A percentile compares a stretch with the other conserved stretches of the same genome.
Conservation (phyloP, 371 early-diverging fungal species). For the Cokeromyces recurvatus region DNA sequence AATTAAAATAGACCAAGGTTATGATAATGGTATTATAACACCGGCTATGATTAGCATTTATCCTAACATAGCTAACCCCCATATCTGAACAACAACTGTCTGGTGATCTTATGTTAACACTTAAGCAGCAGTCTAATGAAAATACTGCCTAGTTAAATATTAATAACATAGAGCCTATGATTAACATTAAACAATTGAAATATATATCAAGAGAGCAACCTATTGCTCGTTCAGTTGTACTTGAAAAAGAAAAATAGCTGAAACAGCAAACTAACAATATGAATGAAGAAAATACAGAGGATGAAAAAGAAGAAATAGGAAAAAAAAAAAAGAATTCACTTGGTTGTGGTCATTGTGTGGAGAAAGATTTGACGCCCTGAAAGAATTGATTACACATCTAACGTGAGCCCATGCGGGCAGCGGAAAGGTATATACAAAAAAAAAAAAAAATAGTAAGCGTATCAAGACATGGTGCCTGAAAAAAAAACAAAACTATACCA, state of each 20-base stretch:
- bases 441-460: too few relatives aligned
- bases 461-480: too few relatives aligned
- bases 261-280: background rate
- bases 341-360: conserved; percentile 19
- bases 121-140: too few relatives aligned
- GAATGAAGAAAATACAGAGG: conserved; percentile 12
- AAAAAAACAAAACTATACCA: too few relatives aligned
- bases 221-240: conserved; percentile 12
- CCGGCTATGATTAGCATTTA: too few relatives aligned
- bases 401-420: conserved; percentile 18
- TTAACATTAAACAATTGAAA: conserved; percentile 5
- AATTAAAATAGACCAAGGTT: too few relatives aligned
- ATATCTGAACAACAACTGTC: too few relatives aligned
- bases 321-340: background rate
- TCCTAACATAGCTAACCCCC: too few relatives aligned
- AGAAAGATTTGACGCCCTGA: conserved; percentile 11
- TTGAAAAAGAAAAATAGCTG: conserved; percentile 21
- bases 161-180: too few relatives aligned
- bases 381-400: conserved; percentile 15
- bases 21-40: too few relatives aligned
- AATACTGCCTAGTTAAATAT: too few relatives aligned
- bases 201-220: conserved; percentile 18
- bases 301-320: conserved; percentile 23
- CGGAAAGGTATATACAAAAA: conserved; percentile 15
- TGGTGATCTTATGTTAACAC: too few relatives aligned